Percentiles rank a stretch among this genome's conserved stretches.
Evolutionary conservation across 441 rosid genomes (phyloP).

Genomic region (Populus hybrid): DNA sequence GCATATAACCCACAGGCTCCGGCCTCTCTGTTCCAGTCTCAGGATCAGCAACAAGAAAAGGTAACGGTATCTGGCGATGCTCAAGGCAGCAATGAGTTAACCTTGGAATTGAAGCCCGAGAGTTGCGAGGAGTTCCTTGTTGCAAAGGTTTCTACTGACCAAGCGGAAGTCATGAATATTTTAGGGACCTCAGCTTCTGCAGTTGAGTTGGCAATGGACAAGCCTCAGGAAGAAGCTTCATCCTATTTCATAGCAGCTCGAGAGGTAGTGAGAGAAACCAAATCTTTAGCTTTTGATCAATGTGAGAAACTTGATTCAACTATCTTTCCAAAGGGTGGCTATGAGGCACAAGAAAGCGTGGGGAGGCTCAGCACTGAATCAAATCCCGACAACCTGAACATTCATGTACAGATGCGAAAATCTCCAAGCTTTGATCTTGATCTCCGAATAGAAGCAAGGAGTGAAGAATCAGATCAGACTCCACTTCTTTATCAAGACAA

Average conservation of each 20-base stretch:
- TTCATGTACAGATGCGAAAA: constrained; percentile 28
- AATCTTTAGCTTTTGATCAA: constrained; percentile 16
- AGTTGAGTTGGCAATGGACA: constrained; percentile 13
- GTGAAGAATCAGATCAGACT: constrained; percentile 42
- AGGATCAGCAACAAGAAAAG: constrained; percentile 14
- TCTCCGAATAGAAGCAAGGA: constrained; percentile 35
- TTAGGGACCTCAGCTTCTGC: constrained; percentile 1
- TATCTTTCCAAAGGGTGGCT: constrained; percentile 10
- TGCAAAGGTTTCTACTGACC: constrained; percentile 11
- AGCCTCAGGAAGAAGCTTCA: constrained; percentile 17
- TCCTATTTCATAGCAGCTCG: background rate
- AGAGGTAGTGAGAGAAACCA: constrained; percentile 15
- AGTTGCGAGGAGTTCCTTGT: constrained; percentile 9
- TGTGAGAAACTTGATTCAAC: constrained; percentile 13
- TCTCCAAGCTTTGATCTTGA: constrained; percentile 55
- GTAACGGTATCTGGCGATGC: background rate
- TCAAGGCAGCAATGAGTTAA: constrained; percentile 8
- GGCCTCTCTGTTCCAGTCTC: constrained; percentile 3
- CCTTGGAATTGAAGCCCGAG: constrained; percentile 16
- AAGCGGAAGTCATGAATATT: background rate
- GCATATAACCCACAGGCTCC: background rate
- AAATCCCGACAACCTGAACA: constrained; percentile 23
- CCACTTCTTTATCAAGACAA: constrained; percentile 47
- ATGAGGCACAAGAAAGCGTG: constrained; percentile 19
- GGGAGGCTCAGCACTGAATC: constrained; percentile 35